Evolutionary conservation across 768 basidiomycete species (phyloP), one percentile per base, ranked within the genome.

Genomic region (Mycena amicta): DNA sequence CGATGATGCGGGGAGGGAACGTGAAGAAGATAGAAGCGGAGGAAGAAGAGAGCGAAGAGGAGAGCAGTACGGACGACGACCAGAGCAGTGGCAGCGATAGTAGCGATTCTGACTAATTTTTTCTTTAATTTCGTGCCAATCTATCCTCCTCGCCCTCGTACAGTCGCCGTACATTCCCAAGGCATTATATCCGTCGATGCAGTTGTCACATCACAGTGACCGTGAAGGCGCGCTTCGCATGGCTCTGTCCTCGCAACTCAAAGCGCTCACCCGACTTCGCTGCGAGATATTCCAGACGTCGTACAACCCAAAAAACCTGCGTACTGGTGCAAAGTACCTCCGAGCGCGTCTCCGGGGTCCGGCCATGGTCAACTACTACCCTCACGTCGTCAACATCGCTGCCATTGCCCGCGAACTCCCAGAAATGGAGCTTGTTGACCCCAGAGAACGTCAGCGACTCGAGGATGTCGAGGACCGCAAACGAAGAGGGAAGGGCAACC

Each of bases 271-370:
- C 1, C 80, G 83, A 50, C 77, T 90, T 4, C 88, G 87, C 43
- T 88, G 85, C 69, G 69, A 79, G 40, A 83, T 98, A 53, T 96
- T 98, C 68, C 85, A 93, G 68, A 96, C 93, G 8, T 79, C 89
- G 3, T 93, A 90, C 75, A 98, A 98, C 74, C 95, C 95, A 0
- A 81, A 81, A 2, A 83, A 83, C 26, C 70, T 85, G 15, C 87
- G 95, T 18, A 95, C 91, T 0, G 96, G 96, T 18, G 89, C 93
- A 26, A 98, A 98, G 76, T 94, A 96, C 76, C 85, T 98, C 46
- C 86, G 89, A 20, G 80, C 83, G 15, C 81, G 89, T 18, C 83
- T 98, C 31, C 85, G 88, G 0, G 96, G 95, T 0, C 93, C 93
- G 0, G 82, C 92, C 26, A 91, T 97, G 88, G 69, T 89, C 62